Conservation (phyloP, 768 basidiomycete genomes). For the Leccinellum luteum region DNA sequence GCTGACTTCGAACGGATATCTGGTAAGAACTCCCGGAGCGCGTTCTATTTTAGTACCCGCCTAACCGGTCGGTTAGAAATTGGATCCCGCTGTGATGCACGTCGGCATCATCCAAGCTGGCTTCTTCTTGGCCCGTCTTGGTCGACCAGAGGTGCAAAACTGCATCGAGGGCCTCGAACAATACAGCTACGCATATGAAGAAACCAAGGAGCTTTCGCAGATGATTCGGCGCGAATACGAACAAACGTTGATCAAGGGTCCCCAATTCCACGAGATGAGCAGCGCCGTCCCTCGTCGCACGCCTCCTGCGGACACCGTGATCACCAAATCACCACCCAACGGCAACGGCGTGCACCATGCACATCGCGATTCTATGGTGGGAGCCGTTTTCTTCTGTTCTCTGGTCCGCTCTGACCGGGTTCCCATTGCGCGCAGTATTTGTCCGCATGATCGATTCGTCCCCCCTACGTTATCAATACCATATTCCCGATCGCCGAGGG, state of each 20-base stretch:
- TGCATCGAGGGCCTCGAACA: conserved; percentile 87
- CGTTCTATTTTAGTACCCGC: conserved; percentile 3
- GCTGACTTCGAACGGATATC: conserved; percentile 81
- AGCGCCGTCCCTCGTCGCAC: conserved; percentile 29
- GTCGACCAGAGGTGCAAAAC: conserved; percentile 75
- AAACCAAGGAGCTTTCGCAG: conserved; percentile 73
- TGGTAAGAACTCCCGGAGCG: conserved; percentile 46
- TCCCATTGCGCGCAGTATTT: conserved; percentile 19
- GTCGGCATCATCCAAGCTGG: conserved; percentile 85
- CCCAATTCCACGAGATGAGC: conserved; percentile 41
- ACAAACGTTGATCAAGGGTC: conserved; percentile 38
- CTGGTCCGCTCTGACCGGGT: conserved; percentile 11
- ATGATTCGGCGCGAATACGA: conserved; percentile 56
- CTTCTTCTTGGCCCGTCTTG: conserved; percentile 74
- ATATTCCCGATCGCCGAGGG: conserved; percentile 18
- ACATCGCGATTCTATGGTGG: conserved; percentile 23
- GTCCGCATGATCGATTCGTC: conserved; percentile 17
- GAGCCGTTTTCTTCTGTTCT: background rate
- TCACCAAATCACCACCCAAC: conserved; percentile 10
- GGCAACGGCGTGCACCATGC: conserved; percentile 15
- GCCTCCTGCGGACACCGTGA: conserved; percentile 16
- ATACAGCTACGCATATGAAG: conserved; percentile 85
- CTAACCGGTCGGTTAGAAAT: conserved; percentile 42
- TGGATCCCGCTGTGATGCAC: conserved; percentile 89
- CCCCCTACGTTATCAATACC: conserved; percentile 25